A percentile compares a stretch with the other conserved stretches of the same genome.
These are phyloP conservation scores for Physcomitrium patens DNA, from an alignment of 225 moss, liverwort and hornwort genomes.

Conservation along the genomic window DNA sequence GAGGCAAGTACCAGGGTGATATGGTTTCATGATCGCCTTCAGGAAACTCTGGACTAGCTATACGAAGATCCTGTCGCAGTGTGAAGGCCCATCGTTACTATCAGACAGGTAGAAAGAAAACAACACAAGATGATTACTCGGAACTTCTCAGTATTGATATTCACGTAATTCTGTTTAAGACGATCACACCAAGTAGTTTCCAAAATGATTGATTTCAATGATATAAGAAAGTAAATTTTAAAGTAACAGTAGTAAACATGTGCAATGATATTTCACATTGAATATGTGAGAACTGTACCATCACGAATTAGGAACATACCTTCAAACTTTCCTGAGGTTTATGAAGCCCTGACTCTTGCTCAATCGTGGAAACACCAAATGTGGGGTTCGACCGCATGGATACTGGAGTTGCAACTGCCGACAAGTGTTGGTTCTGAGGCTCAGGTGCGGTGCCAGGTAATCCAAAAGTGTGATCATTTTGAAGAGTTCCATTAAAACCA, in stretches of 20 bases:
- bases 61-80: conserved; percentile 41
- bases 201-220: conserved; percentile 5
- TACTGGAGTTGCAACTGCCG: neutral
- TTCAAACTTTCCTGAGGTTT: conserved; percentile 28
- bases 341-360: conserved; percentile 18
- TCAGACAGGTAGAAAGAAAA: conserved; percentile 19
- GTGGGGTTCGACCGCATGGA: neutral
- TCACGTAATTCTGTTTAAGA: neutral
- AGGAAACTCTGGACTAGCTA: conserved; percentile 41
- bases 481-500: conserved; percentile 9
- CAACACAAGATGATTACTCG: conserved; percentile 9
- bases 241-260: neutral
- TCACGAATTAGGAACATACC: conserved; percentile 33
- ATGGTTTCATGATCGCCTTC: conserved; percentile 32
- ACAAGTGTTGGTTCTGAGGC: conserved; percentile 14
- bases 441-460: conserved; percentile 21
- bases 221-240: neutral
- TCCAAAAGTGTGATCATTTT: conserved; percentile 3
- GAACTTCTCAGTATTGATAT: conserved; percentile 1
- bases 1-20: conserved; percentile 29
- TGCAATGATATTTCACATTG: neutral
- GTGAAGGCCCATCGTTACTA: conserved; percentile 38
- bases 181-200: conserved; percentile 14
- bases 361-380: conserved; percentile 8
- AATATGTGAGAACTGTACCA: neutral